Evolutionary conservation across 208 protist genomes (phyloP), one percentile per base, ranked within the genome.

Genomic region (Wallacemonas rigidus): DNA sequence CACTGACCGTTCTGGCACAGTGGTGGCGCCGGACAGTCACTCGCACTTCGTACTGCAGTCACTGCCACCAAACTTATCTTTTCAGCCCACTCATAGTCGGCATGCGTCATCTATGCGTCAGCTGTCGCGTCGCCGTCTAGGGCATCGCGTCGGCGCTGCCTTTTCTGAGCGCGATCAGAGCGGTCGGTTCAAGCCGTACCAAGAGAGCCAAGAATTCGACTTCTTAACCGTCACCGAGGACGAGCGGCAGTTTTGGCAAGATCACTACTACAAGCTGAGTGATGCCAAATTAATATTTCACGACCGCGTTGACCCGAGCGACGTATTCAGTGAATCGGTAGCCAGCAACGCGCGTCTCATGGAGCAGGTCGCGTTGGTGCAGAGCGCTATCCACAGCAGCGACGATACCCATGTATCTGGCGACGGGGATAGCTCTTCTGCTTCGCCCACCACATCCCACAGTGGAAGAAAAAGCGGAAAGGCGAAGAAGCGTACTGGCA

Each of bases 221-320:
- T 69, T 65, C 40, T 41, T 65, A 38, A 65, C 36, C 40, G 75
- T 86, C 8, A 81, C 87, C 3, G 82, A 81, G 41, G 89, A 93
- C 2, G 91, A 94, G 71, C 80, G 83, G 36, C 77, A 89, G 51
- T 96, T 96, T 74, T 96, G 91, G 89, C 68, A 77, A 41, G 83
- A 80, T 41, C 83, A 94, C 74, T 93, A 90, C 67, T 96, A 96
- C 71, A 56, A 71, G 7, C 76, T 96, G 8, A 81, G 76, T 15
- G 80, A 91, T 9, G 71, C 84, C 1, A 77, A 79, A 48, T 40
- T 93, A n/a, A 48, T 96, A 15, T 92, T 87, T 68, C 87, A 94
- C 70, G 83, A 94, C 71, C 91, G 89, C 40, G 82, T 94, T 2
- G 83, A 90, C 51, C 67, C 85, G 1, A 54, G 50, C 5, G 91